phyloP scores from a whole-genome alignment of 2,329 filamentous ascomycete species.

The Ophiocordyceps australis region DNA sequence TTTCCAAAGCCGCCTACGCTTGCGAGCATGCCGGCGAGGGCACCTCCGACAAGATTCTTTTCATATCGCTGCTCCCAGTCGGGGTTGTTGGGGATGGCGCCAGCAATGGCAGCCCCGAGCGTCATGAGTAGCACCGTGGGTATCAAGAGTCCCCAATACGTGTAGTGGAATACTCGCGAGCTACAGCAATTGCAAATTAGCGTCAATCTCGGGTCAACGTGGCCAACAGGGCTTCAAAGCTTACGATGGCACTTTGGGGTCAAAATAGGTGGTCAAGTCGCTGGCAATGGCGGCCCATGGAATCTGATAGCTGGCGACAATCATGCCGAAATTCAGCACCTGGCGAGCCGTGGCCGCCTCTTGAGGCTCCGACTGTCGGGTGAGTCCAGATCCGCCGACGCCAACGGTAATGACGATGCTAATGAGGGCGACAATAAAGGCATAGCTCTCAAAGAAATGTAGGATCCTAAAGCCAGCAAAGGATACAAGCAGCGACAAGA shows the following conservation, averaged over 20 bases:
- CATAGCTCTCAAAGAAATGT: conserved; percentile 38
- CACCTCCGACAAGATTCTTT: conserved; percentile 34
- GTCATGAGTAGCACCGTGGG: conserved; percentile 42
- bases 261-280: conserved; percentile 43
- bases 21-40: conserved; percentile 39
- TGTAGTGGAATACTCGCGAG: conserved; percentile 32
- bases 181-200: conserved; percentile 7
- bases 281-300: conserved; percentile 41
- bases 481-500: conserved; percentile 38
- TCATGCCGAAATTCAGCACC: conserved; percentile 37
- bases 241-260: conserved; percentile 32
- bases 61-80: conserved; percentile 36
- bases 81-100: conserved; percentile 33
- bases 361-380: conserved; percentile 22
- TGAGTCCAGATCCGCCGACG: conserved; percentile 29
- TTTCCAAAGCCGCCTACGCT: conserved; percentile 41
- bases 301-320: conserved; percentile 45
- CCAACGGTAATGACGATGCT: conserved; percentile 35
- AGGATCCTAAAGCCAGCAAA: conserved; percentile 41
- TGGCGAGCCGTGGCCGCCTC: conserved; percentile 22
- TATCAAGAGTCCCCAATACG: conserved; percentile 33
- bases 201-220: conserved; percentile 1
- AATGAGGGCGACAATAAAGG: conserved; percentile 36
- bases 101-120: conserved; percentile 45
- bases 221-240: conserved; percentile 6